Base-by-base conservation (phyloP, 495 filamentous ascomycete species). In the Trichoderma reesei region DNA sequence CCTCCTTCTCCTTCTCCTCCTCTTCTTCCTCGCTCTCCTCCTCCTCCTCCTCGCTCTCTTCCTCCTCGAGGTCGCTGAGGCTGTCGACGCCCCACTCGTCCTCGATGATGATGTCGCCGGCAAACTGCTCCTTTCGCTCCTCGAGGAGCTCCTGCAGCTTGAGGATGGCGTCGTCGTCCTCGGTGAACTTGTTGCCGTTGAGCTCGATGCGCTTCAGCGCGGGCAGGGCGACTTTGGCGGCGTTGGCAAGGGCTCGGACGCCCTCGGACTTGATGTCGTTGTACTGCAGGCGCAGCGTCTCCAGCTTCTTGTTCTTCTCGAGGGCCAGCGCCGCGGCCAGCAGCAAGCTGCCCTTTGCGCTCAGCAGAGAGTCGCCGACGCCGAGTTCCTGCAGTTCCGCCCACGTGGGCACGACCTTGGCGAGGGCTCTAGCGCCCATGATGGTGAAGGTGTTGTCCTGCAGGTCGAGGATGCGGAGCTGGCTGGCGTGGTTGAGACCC, bases 381-480 rank as follows among this genome's bases (percentile, higher is more conserved):
- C 91, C 93, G 31, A 98, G 79, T 74, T 97, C 95, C 67, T 80
- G 74, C 56, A 98, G 79, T 56, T 86, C 80, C 11, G 78, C 76
- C 94, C 94, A 98, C 60, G 82, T 79, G 0, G 82, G 78, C 36
- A 91, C 79, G 16, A 90, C 91, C 65, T 82, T 82, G 3, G 89
- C 85, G 48, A 98, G 79, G 37, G 92, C 91, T 68, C 78, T 85
- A 5, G 92, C 90, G 8, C 92, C 94, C 64, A 81, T 77, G 41
- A 86, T 67, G 8, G 95, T 98, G 71, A 98, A 98, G 11, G 94
- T 97, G 75, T 98, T 98, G 72, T 98, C 94, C 76, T 98, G 92
- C 68, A 98, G 75, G 81, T 98, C 94, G 41, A 98, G 73, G 51
- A 90, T 81, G 72, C 85, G 74, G 41, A 98, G 80, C 41, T 76